phyloP scores from a whole-genome alignment of 2,329 filamentous ascomycete genomes.

The Sporothrix phasma region DNA sequence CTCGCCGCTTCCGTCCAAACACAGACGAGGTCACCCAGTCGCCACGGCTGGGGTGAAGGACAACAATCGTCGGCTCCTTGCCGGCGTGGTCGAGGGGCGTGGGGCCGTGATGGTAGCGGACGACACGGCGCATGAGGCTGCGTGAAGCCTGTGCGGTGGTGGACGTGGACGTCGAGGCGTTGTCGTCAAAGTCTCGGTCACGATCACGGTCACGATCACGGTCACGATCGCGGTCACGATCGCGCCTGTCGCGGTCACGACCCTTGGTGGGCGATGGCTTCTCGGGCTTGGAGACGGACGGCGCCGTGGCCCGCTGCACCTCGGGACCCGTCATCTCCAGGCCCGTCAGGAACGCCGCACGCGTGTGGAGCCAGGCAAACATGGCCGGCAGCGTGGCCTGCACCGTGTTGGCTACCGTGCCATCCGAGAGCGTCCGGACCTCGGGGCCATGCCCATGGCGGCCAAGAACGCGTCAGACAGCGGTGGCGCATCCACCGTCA shows the following conservation, averaged over 20 bases:
- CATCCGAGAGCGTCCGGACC: conserved; percentile 9
- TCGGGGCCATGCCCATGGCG: conserved; percentile 7
- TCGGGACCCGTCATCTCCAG: conserved; percentile 17
- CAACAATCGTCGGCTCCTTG: conserved; percentile 18
- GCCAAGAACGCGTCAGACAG: conserved; percentile 10
- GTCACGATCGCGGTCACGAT: background rate
- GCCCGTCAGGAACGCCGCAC: conserved; percentile 16
- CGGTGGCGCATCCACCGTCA: conserved; percentile 12
- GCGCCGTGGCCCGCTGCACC: conserved; percentile 12
- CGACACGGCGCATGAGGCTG: conserved; percentile 15
- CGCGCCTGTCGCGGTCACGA: background rate
- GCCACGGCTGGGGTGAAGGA: conserved; percentile 19
- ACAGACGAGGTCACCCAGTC: conserved; percentile 20
- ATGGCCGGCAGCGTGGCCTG: conserved; percentile 19
- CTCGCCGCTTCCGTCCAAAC: background rate
- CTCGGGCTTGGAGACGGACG: background rate
- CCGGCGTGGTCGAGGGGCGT: conserved; percentile 17
- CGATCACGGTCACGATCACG: background rate
- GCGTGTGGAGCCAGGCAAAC: conserved; percentile 21
- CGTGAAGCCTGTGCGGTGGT: background rate
- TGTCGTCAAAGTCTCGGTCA: conserved; percentile 10
- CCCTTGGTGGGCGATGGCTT: conserved; percentile 5
- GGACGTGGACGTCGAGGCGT: conserved; percentile 1
- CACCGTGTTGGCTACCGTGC: conserved; percentile 16
- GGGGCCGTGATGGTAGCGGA: conserved; percentile 17